phyloP scores from a whole-genome alignment of 2,329 filamentous ascomycete genomes.

The Botrytis fabae region DNA sequence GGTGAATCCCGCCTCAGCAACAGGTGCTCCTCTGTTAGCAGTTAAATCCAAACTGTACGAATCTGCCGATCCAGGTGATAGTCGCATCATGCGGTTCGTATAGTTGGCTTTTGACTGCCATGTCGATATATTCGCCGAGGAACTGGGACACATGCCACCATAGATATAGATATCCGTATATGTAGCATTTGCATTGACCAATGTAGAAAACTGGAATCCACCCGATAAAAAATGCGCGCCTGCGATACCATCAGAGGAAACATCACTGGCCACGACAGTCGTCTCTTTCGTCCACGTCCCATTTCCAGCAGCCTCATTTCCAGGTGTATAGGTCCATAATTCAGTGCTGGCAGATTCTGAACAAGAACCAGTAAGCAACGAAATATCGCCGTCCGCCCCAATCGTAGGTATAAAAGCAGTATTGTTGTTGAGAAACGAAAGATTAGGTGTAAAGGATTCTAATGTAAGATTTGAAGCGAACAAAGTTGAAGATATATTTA shows the following conservation, averaged over 20 bases:
- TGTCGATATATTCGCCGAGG: constrained; percentile 45
- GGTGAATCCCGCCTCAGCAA: constrained; percentile 84
- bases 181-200: constrained; percentile 36
- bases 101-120: constrained; percentile 75
- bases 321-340: constrained; percentile 68
- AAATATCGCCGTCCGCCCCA: constrained; percentile 66
- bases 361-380: constrained; percentile 75
- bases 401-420: constrained; percentile 68
- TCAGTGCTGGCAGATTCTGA: constrained; percentile 51
- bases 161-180: constrained; percentile 52
- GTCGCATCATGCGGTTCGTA: constrained; percentile 73
- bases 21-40: constrained; percentile 56
- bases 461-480: constrained; percentile 48
- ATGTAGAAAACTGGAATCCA: constrained; percentile 42
- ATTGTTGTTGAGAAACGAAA: constrained; percentile 62
- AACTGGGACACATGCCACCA: constrained; percentile 81
- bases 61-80: constrained; percentile 49
- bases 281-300: constrained; percentile 56
- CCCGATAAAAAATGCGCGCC: constrained; percentile 58
- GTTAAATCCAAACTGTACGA: constrained; percentile 50
- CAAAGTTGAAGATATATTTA: constrained; percentile 65
- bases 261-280: constrained; percentile 41
- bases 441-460: constrained; percentile 53
- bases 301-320: constrained; percentile 47
- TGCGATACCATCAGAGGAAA: constrained; percentile 41